Conservation (phyloP, 116 monocot species). For the Posidonia oceanica region DNA sequence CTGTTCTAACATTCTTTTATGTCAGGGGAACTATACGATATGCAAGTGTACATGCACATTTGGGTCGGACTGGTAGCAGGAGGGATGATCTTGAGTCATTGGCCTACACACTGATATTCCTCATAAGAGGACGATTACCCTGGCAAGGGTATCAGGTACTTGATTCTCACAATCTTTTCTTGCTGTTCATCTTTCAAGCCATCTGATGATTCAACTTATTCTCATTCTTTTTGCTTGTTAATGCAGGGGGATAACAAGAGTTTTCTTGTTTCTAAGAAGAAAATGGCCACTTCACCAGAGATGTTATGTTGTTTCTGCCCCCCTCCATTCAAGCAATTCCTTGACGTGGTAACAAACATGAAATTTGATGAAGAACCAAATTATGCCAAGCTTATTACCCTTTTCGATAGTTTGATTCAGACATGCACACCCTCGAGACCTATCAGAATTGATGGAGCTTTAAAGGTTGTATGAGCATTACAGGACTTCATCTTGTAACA, state of each 20-base stretch:
- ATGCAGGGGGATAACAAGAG: constrained; percentile 94
- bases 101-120: constrained; percentile 86
- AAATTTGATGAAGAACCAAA: constrained; percentile 81
- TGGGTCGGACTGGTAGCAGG: constrained; percentile 95
- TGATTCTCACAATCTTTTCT: not conserved
- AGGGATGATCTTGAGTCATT: constrained; percentile 95
- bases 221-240: not conserved
- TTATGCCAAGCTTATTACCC: constrained; percentile 58
- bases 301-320: constrained; percentile 76
- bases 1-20: constrained; percentile 6
- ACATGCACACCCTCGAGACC: constrained; percentile 42
- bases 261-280: constrained; percentile 97
- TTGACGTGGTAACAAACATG: constrained; percentile 63
- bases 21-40: constrained; percentile 74
- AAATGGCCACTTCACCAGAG: constrained; percentile 93
- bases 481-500: not conserved
- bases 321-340: constrained; percentile 74
- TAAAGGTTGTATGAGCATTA: constrained; percentile 35
- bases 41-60: constrained; percentile 98
- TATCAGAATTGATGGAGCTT: constrained; percentile 68
- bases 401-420: constrained; percentile 63
- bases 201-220: not conserved
- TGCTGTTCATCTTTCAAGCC: not conserved
- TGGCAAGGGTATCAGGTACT: constrained; percentile 99
- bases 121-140: constrained; percentile 86